phyloP scores from a whole-genome alignment of 2,329 filamentous ascomycete genomes.

The Epichloe glyceriae region DNA sequence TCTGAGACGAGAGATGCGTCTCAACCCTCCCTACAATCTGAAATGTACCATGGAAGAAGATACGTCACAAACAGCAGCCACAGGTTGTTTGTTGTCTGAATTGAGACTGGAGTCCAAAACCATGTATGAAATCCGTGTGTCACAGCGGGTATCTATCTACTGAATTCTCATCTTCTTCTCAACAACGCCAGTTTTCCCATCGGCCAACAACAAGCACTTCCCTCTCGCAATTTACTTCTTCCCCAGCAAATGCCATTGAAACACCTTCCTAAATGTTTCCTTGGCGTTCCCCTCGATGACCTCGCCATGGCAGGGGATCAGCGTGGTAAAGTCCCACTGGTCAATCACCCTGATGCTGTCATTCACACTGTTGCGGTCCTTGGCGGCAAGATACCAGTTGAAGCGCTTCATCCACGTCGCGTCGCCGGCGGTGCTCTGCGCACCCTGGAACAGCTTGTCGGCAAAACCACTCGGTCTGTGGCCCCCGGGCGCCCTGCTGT shows the following conservation, averaged over 20 bases:
- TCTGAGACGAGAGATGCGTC: too few species aligned
- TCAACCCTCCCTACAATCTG: too few species aligned
- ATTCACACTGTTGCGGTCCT: constrained; percentile 56
- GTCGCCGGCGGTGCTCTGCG: constrained; percentile 50
- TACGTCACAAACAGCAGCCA: neutral
- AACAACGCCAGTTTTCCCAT: too few species aligned
- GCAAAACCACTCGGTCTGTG: constrained; percentile 23
- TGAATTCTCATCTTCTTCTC: too few species aligned
- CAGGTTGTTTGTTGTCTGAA: too few species aligned
- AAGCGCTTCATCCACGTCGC: constrained; percentile 70
- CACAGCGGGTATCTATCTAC: too few species aligned
- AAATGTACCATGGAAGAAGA: neutral
- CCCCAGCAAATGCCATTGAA: constrained; percentile 65
- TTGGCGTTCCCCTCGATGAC: constrained; percentile 65
- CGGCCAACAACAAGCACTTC: neutral
- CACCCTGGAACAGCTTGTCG: constrained; percentile 30
- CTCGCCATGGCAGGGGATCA: constrained; percentile 92
- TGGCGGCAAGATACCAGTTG: constrained; percentile 61
- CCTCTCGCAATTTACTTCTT: constrained; percentile 10
- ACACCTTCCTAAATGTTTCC: constrained; percentile 61
- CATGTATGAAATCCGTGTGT: too few species aligned
- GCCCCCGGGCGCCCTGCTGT: constrained; percentile 46
- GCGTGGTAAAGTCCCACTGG: constrained; percentile 69
- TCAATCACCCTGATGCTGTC: constrained; percentile 56
- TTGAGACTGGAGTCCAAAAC: too few species aligned